Conservation (phyloP, 1,284 basidiomycete genomes). For the Leccinum huronense region DNA sequence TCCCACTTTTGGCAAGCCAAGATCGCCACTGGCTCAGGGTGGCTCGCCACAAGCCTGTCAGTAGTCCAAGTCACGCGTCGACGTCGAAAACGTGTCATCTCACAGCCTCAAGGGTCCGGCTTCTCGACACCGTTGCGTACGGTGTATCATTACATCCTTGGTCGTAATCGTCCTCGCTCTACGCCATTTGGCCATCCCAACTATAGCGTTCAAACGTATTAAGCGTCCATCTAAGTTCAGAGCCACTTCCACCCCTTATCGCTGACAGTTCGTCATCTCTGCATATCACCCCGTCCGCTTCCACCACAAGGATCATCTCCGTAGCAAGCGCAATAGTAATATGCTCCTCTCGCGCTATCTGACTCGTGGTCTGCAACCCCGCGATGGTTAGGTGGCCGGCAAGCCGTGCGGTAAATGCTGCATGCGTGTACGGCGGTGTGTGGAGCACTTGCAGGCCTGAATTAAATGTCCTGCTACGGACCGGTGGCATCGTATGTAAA, state of each 20-base stretch:
- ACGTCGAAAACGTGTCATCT: constrained; percentile 34
- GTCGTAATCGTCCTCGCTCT: constrained; percentile 12
- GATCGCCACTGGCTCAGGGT: constrained; percentile 32
- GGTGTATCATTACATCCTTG: constrained; percentile 10
- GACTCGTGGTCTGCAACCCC: constrained; percentile 54
- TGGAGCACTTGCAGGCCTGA: constrained; percentile 81
- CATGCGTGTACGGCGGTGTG: constrained; percentile 70
- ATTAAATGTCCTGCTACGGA: constrained; percentile 66
- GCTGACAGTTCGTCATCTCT: constrained; percentile 64
- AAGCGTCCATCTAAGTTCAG: constrained; percentile 36
- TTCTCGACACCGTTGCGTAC: constrained; percentile 21
- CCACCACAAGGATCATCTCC: constrained; percentile 75
- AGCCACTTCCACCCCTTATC: constrained; percentile 37
- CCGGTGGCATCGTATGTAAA: constrained; percentile 63
- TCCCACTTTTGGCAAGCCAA: constrained; percentile 9
- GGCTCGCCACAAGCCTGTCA: constrained; percentile 1
- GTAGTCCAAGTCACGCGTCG: constrained; percentile 18
- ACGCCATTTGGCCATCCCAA: constrained; percentile 60
- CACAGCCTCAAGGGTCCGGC: constrained; percentile 17
- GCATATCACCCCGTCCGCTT: constrained; percentile 64
- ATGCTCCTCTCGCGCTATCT: constrained; percentile 66
- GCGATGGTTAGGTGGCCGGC: constrained; percentile 48
- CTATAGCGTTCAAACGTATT: constrained; percentile 66
- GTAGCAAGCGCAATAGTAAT: constrained; percentile 69
- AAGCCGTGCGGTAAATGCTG: constrained; percentile 66